Evolutionary conservation across 1,284 basidiomycete species (phyloP).

Genomic region (Trichosporon inkin): DNA sequence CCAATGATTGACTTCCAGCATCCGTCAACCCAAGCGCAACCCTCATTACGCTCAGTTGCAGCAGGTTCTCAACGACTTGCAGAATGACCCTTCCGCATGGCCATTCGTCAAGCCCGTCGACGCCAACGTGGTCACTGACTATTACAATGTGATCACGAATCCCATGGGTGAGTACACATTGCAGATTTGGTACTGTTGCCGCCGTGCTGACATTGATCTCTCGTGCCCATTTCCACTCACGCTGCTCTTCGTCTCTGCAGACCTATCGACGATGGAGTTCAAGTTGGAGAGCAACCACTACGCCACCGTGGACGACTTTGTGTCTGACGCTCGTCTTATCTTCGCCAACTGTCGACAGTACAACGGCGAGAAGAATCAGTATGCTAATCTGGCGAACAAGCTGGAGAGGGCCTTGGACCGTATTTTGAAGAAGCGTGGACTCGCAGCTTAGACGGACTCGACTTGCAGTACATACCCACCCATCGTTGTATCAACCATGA

Average conservation of each 20-base stretch:
- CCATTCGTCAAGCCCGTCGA: conserved; percentile 63
- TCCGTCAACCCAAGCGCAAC: conserved; percentile 57
- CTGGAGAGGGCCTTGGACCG: conserved; percentile 60
- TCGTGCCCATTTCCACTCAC: background rate
- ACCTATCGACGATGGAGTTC: conserved; percentile 86
- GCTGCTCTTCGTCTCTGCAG: conserved; percentile 51
- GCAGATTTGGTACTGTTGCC: background rate
- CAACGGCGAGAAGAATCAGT: conserved; percentile 80
- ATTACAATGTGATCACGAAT: conserved; percentile 82
- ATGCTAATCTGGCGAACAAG: conserved; percentile 78
- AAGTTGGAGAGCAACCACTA: conserved; percentile 80
- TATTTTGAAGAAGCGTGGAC: conserved; percentile 47
- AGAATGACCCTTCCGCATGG: conserved; percentile 79
- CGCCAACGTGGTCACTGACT: conserved; percentile 77
- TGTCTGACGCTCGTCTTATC: conserved; percentile 75
- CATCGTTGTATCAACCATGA: no score
- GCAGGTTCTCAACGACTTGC: conserved; percentile 75
- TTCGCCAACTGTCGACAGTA: conserved; percentile 89
- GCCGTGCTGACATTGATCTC: background rate
- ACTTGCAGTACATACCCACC: background rate
- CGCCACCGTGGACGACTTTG: conserved; percentile 68
- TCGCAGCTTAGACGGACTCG: background rate
- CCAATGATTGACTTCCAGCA: conserved; percentile 30
- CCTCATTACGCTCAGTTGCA: conserved; percentile 67
- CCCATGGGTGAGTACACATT: conserved; percentile 77